These are phyloP conservation scores for Protea cynaroides DNA, from an alignment of 164 flowering plant species.

Conservation along the genomic window DNA sequence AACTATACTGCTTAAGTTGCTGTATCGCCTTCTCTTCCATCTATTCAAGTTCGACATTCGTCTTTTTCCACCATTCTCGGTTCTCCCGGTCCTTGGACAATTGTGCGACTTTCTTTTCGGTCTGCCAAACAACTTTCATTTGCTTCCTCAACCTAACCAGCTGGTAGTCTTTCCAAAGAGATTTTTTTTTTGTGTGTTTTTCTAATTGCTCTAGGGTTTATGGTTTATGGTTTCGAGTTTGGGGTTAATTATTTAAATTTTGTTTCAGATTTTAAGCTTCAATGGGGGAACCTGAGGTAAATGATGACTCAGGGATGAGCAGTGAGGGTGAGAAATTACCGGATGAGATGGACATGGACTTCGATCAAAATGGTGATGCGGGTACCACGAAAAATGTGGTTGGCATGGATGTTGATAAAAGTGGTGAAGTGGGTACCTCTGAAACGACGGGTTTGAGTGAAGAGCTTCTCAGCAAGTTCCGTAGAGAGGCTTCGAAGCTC, in stretches of 20 bases:
- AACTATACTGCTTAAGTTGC: too few relatives aligned
- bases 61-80: too few relatives aligned
- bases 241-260: not conserved
- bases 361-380: not conserved
- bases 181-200: too few relatives aligned
- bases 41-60: too few relatives aligned
- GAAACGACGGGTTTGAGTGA: constrained; percentile 21
- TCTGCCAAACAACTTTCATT: too few relatives aligned
- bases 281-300: not conserved
- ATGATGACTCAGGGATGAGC: constrained; percentile 5
- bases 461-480: constrained; percentile 33
- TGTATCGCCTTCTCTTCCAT: too few relatives aligned
- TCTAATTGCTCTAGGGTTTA: not conserved
- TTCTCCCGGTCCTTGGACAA: too few relatives aligned
- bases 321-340: not conserved
- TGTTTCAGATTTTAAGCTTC: too few relatives aligned
- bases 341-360: constrained; percentile 8
- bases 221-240: not conserved
- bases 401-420: not conserved
- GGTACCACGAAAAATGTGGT: too few relatives aligned
- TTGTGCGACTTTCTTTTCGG: too few relatives aligned
- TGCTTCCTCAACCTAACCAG: too few relatives aligned
- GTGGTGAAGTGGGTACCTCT: not conserved
- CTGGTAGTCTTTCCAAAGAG: too few relatives aligned
- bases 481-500: constrained; percentile 41